Percentiles rank a stretch among this genome's conserved stretches.
phyloP scores from a whole-genome alignment of 805 yeast genomes.

The Metschnikowia drakensbergensis region DNA sequence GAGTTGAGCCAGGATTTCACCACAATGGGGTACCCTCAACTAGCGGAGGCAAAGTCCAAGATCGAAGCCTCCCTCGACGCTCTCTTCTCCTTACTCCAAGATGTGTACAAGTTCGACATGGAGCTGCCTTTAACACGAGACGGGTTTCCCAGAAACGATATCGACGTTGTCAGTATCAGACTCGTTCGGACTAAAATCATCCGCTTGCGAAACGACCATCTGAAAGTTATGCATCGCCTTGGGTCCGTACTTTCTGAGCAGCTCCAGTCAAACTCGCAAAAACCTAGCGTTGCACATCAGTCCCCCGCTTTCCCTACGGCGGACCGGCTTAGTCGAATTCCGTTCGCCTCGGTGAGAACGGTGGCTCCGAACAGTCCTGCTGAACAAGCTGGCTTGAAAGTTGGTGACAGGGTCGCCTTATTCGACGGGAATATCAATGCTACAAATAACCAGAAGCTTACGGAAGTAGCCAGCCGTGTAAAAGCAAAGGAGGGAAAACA shows the following conservation, averaged over 20 bases:
- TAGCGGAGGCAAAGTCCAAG: slow-evolving; percentile 16
- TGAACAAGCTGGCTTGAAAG: slow-evolving; percentile 43
- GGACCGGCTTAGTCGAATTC: slow-evolving; percentile 17
- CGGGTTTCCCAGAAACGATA: slow-evolving; percentile 83
- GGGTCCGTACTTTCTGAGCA: slow-evolving; percentile 45
- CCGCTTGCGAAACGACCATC: slow-evolving; percentile 66
- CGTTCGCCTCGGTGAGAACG: slow-evolving; percentile 54
- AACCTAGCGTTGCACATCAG: background rate
- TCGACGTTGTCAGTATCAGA: slow-evolving; percentile 70
- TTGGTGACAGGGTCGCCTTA: slow-evolving; percentile 50
- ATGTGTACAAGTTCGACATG: slow-evolving; percentile 54
- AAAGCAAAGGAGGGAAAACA: slow-evolving; percentile 29
- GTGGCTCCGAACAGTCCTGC: slow-evolving; percentile 60
- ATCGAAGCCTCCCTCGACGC: slow-evolving; percentile 37
- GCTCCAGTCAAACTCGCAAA: slow-evolving; percentile 21
- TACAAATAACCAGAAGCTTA: slow-evolving; percentile 51
- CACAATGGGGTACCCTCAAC: slow-evolving; percentile 9
- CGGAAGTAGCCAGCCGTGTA: slow-evolving; percentile 43
- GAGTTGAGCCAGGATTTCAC: slow-evolving; percentile 5
- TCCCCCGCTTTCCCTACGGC: background rate
- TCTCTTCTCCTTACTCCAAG: slow-evolving; percentile 41
- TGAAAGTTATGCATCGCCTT: slow-evolving; percentile 43
- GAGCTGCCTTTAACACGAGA: slow-evolving; percentile 65
- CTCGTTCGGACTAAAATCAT: slow-evolving; percentile 60
- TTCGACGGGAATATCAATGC: slow-evolving; percentile 53